These are phyloP conservation scores for Vachellia collinsii DNA, from an alignment of 306 rosid species.

Conservation along the genomic window DNA sequence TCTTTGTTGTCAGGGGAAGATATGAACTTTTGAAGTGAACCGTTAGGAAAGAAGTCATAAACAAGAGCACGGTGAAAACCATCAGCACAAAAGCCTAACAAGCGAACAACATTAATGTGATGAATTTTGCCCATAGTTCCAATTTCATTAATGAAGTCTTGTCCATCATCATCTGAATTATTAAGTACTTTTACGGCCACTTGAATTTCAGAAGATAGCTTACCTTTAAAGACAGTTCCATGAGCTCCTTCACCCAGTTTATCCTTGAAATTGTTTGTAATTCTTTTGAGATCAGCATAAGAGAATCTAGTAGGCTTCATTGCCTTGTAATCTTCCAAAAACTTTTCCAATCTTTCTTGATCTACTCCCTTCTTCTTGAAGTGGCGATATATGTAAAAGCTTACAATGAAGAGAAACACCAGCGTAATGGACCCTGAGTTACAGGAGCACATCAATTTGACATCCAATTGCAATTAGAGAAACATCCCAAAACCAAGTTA, in stretches of 20 bases:
- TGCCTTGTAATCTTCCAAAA: slow-evolving; percentile 43
- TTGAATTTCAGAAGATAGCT: slow-evolving; percentile 14
- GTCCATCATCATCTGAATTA: slow-evolving; percentile 22
- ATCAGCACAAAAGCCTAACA: slow-evolving; percentile 27
- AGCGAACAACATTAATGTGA: neutral
- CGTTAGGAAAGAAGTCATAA: neutral
- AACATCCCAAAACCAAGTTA: neutral
- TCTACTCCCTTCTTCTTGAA: no score
- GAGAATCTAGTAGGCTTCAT: slow-evolving; percentile 45
- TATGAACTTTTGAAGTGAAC: neutral
- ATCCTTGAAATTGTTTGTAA: slow-evolving; percentile 40
- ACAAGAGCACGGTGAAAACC: slow-evolving; percentile 32
- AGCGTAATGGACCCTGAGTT: slow-evolving; percentile 8
- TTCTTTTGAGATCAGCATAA: slow-evolving; percentile 45
- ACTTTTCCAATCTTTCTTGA: slow-evolving; percentile 27
- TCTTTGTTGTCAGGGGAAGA: neutral
- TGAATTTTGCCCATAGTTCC: neutral
- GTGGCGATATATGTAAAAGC: neutral
- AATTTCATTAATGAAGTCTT: slow-evolving; percentile 47
- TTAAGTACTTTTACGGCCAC: slow-evolving; percentile 44
- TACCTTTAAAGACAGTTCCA: slow-evolving; percentile 43
- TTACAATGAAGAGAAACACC: neutral
- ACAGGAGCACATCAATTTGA: slow-evolving; percentile 7
- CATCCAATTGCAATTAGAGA: neutral
- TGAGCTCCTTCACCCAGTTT: slow-evolving; percentile 45